Evolutionary conservation across 331 rosid genomes (phyloP), one percentile per base, ranked within the genome.

Genomic region (Stylosanthes scabra): DNA sequence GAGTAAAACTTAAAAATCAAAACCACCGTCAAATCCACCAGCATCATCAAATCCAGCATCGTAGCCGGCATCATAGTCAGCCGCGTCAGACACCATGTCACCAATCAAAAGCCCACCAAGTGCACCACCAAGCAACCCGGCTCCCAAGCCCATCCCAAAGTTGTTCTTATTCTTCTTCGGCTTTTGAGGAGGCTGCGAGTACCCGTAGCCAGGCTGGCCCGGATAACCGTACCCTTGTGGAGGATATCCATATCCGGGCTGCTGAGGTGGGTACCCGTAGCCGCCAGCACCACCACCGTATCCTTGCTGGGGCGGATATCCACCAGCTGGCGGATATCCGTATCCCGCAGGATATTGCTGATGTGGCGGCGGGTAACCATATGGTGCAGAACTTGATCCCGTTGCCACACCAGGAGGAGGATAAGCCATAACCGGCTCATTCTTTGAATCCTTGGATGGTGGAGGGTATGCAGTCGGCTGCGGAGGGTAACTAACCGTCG

Each of bases 91-190:
- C 2, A 84, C 81, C 86, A 91, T 51, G 59, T 93, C 93, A 15
- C 97, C 98, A 7, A 93, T 82, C 75, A 93, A 39, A 66, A 89
- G 11, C 60, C 98, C 96, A 34, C 98, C 94, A 4, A 93, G 61
- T 20, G 83, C 67, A 44, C 98, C 98, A 1, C 97, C 98, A 3
- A 82, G 56, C 83, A 93, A 73, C 28, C 97, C 98, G 12, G 91
- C 96, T 47, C 98, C 96, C 65, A 93, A 12, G 0, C 92, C 96
- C 89, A 89, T 75, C 29, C 97, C 98, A 61, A 87, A 40, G 29
- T 87, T 87, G 47, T 63, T 88, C 82, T 80, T 79, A 42, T 57
- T 88, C 80, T 83, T 85, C 41, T 64, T 50, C 51, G 77, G 74
- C 10, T 82, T 68, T 67, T 72, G 86, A 42, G 42, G 81, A 1